Conservation (phyloP, 208 protist species). For the Leishmania turanica region DNA sequence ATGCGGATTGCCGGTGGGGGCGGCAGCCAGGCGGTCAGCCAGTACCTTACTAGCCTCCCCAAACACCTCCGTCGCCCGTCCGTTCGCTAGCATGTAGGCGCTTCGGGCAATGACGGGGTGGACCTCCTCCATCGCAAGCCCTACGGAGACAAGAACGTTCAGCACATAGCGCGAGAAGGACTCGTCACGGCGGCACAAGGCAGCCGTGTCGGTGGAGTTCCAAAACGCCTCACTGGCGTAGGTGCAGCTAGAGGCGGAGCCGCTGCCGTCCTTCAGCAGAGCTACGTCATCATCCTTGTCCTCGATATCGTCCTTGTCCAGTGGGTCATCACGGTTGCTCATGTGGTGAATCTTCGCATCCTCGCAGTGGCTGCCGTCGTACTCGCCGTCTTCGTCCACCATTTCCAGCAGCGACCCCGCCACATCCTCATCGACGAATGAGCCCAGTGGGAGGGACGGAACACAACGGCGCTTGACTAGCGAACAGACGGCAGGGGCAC, state of each 20-base stretch:
- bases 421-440: constrained; percentile 5
- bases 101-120: constrained; percentile 39
- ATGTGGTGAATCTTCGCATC: not conserved
- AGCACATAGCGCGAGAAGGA: constrained; percentile 42
- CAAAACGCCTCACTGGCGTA: constrained; percentile 4
- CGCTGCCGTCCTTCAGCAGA: not conserved
- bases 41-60: constrained; percentile 11
- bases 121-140: constrained; percentile 45
- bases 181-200: constrained; percentile 38
- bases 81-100: constrained; percentile 35
- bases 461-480: not conserved
- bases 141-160: constrained; percentile 52
- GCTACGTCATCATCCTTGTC: not conserved
- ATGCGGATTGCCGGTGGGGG: constrained; percentile 4
- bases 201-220: constrained; percentile 6
- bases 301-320: constrained; percentile 9
- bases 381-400: not conserved
- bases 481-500: not conserved
- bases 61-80: constrained; percentile 29
- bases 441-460: not conserved
- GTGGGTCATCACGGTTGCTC: not conserved
- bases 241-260: not conserved
- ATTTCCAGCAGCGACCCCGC: constrained; percentile 3
- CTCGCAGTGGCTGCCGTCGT: not conserved
- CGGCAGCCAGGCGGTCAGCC: constrained; percentile 12